Conservation (phyloP, 2,329 filamentous ascomycete species). For the Neopestalotiopsis sp. region DNA sequence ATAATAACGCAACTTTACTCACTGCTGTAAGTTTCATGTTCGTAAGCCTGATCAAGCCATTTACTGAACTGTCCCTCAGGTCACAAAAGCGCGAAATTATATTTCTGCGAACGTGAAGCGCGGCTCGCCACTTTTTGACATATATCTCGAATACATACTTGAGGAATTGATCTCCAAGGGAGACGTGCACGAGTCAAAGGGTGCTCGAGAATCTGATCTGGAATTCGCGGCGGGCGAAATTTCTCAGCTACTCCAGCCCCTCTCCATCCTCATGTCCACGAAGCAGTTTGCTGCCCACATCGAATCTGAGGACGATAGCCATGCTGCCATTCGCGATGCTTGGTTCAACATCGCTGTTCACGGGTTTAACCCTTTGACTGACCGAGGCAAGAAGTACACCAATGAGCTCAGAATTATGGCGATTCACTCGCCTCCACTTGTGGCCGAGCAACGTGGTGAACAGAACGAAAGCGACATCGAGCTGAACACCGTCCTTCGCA, state of each 20-base stretch:
- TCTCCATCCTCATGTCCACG: constrained; percentile 82
- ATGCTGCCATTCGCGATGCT: constrained; percentile 81
- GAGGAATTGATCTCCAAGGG: constrained; percentile 90
- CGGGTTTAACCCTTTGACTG: constrained; percentile 79
- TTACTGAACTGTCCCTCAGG: constrained; percentile 40
- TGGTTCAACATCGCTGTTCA: constrained; percentile 99
- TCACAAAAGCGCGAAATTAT: constrained; percentile 79
- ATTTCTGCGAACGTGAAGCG: constrained; percentile 74
- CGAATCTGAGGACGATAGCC: constrained; percentile 68
- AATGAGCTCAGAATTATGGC: constrained; percentile 85
- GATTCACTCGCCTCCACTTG: constrained; percentile 83
- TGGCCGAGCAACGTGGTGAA: constrained; percentile 87
- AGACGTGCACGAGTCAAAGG: constrained; percentile 77
- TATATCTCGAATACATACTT: constrained; percentile 84
- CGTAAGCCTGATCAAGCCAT: background rate
- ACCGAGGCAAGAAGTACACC: constrained; percentile 73
- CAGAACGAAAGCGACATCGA: constrained; percentile 96
- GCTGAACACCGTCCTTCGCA: constrained; percentile 88
- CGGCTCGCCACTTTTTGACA: constrained; percentile 77
- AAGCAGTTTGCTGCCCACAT: constrained; percentile 57
- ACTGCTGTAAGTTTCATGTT: constrained; percentile 66
- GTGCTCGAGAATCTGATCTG: constrained; percentile 77
- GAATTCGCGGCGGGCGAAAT: constrained; percentile 88
- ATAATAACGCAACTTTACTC: constrained; percentile 70
- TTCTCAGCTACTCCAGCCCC: constrained; percentile 81